These are phyloP conservation scores for Penicillium atrosanguineum DNA, from an alignment of 495 filamentous ascomycete species.

Conservation along the genomic window DNA sequence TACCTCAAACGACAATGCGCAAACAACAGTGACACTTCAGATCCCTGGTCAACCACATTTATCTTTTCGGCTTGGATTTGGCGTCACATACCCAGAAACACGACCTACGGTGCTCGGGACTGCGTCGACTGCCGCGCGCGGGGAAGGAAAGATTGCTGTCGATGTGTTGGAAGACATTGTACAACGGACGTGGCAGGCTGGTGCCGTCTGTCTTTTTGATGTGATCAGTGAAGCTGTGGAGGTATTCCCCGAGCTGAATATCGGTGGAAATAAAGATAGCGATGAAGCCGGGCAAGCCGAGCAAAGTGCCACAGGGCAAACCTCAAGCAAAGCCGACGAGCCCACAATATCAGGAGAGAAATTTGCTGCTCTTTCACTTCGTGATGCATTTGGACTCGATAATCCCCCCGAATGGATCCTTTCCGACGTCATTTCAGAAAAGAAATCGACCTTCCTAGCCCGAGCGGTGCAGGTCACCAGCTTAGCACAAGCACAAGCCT, in stretches of 20 bases:
- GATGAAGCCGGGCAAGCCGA: slow-evolving; percentile 5
- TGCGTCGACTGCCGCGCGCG: slow-evolving; percentile 49
- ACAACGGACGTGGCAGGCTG: slow-evolving; percentile 61
- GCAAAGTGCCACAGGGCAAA: slow-evolving; percentile 2
- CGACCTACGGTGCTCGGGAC: slow-evolving; percentile 70
- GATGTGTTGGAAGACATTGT: slow-evolving; percentile 65
- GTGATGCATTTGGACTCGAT: slow-evolving; percentile 37
- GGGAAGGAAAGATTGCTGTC: slow-evolving; percentile 65
- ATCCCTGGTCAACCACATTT: slow-evolving; percentile 43
- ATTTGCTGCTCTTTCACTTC: slow-evolving; percentile 30
- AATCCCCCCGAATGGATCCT: slow-evolving; percentile 62
- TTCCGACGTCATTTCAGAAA: slow-evolving; percentile 69
- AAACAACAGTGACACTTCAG: slow-evolving; percentile 39
- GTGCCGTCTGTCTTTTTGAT: slow-evolving; percentile 85
- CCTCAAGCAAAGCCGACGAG: slow-evolving; percentile 21
- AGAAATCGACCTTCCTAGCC: slow-evolving; percentile 86
- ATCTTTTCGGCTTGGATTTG: slow-evolving; percentile 65
- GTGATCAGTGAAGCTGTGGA: slow-evolving; percentile 61
- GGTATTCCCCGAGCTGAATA: slow-evolving; percentile 46
- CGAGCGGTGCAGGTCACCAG: slow-evolving; percentile 66
- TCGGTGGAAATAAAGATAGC: slow-evolving; percentile 26
- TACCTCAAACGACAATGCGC: slow-evolving; percentile 16
- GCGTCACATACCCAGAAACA: slow-evolving; percentile 65
- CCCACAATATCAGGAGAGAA: slow-evolving; percentile 9
- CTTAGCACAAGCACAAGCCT: slow-evolving; percentile 64